Evolutionary conservation across 768 basidiomycete genomes (phyloP).

Genomic region (Sutorius australiensis): DNA sequence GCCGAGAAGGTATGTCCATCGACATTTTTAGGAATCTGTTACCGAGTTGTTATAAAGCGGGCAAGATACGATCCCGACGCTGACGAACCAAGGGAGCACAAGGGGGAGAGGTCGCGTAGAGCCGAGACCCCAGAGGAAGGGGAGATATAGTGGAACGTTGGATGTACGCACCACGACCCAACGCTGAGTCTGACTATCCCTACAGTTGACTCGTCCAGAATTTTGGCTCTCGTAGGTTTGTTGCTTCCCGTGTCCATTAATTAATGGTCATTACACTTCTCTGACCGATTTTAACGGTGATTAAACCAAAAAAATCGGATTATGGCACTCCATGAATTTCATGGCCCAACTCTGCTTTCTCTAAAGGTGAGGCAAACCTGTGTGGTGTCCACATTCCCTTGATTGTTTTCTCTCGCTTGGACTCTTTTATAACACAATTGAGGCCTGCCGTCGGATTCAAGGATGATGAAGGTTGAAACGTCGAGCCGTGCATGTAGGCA

Average conservation of each 20-base stretch:
- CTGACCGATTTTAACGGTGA: background rate
- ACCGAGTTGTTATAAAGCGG: conserved; percentile 38
- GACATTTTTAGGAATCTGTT: background rate
- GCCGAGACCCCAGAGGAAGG: conserved; percentile 87
- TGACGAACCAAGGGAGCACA: conserved; percentile 43
- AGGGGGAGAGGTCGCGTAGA: conserved; percentile 38
- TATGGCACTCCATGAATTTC: background rate
- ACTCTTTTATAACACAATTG: background rate
- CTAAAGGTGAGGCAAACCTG: conserved; percentile 6
- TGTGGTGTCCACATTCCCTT: background rate
- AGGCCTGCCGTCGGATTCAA: conserved; percentile 2
- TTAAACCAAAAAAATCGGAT: background rate
- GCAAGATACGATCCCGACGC: conserved; percentile 49
- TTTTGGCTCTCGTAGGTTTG: background rate
- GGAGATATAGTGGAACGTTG: conserved; percentile 56
- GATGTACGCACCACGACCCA: conserved; percentile 7
- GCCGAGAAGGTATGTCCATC: conserved; percentile 56
- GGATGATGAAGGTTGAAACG: background rate
- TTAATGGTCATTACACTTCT: conserved; percentile 2
- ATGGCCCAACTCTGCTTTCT: conserved; percentile 2
- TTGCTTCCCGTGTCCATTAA: background rate
- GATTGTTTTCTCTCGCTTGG: conserved; percentile 1
- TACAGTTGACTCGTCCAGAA: conserved; percentile 1
- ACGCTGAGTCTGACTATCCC: background rate
- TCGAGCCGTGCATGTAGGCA: no score